Conservation (phyloP, 352 stramenopile genomes). For the Globisporangium cylindrosporum region DNA sequence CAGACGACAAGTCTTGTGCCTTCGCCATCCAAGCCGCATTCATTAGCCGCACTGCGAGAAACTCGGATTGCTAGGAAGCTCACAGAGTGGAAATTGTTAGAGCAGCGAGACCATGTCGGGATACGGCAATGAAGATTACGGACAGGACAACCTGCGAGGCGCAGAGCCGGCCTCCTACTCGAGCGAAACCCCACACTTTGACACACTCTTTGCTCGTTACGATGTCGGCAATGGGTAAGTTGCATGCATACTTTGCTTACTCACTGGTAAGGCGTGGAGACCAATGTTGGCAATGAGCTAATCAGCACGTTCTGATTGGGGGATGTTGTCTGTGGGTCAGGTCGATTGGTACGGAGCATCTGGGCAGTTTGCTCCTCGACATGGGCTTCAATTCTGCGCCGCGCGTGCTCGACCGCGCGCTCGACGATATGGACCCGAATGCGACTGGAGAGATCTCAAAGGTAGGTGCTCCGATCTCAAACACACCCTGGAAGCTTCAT, state of each 20-base stretch:
- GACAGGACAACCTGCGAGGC: slow-evolving; percentile 15
- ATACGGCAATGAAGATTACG: slow-evolving; percentile 23
- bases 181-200: slow-evolving; percentile 67
- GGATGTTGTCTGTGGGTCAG: slow-evolving; percentile 13
- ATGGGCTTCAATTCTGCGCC: slow-evolving; percentile 67
- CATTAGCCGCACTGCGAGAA: background rate
- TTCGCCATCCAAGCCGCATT: background rate
- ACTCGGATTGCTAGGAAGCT: background rate
- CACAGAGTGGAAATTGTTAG: background rate
- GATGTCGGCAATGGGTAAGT: slow-evolving; percentile 35
- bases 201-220: slow-evolving; percentile 52
- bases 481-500: background rate
- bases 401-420: slow-evolving; percentile 43
- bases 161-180: slow-evolving; percentile 25
- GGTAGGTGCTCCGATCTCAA: slow-evolving; percentile 24
- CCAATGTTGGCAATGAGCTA: background rate
- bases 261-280: background rate
- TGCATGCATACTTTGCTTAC: background rate
- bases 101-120: slow-evolving; percentile 23
- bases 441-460: slow-evolving; percentile 67
- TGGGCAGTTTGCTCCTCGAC: slow-evolving; percentile 56
- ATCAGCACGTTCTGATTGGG: background rate
- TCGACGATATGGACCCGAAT: slow-evolving; percentile 72
- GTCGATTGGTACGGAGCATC: slow-evolving; percentile 53
- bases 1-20: background rate